Base-by-base conservation (phyloP, 2,329 filamentous ascomycete genomes). In the Aspergillus viridinutans region DNA sequence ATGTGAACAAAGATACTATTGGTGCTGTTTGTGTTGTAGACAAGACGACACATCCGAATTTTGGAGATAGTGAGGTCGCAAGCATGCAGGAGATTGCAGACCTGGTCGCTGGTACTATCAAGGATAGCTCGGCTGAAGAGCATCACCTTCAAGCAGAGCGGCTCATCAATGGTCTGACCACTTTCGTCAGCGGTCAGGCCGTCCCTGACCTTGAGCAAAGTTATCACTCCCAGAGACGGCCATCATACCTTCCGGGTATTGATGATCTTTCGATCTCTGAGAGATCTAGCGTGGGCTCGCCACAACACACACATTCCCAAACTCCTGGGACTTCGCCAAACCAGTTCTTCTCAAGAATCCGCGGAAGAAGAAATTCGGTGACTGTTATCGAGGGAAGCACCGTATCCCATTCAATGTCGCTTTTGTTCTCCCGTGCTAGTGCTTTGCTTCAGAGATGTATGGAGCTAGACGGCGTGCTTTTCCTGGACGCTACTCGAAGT, bases 21-120 rank as follows among this genome's bases (percentile, higher is more conserved):
- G 86, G 85, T 9, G 78, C 78, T 4, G 85, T 83, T 58, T 80
- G 81, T 50, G 80, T 88, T 1, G 75, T 85, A 0, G 84, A 87
- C 61, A 78, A 85, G 48, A 75, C 76, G 23, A 79, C 82, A 0
- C 79, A 83, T 7, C 32, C 52, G 0, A 77, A 76, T 0, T 69
- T 88, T 14, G 55, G 58, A 4, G 60, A 67, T 1, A 28, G 52
- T 0, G 62, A 66, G n/a, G 55, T 67, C 9, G 71, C 74, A 10
- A 83, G 83, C 56, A 74, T 88, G 66, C 76, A 79, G 54, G 82
- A 83, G 54, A 81, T 85, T 71, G 74, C 79, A 0, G 72, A 75
- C 9, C 21, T 47, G 12, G 23, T 47, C 6, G 43, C 12, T 23
- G 6, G 20, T 3, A 49, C 59, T 2, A 21, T 63, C n/a, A 29